Conservation (phyloP, 805 yeast species). For the Suhomyces sp. region DNA sequence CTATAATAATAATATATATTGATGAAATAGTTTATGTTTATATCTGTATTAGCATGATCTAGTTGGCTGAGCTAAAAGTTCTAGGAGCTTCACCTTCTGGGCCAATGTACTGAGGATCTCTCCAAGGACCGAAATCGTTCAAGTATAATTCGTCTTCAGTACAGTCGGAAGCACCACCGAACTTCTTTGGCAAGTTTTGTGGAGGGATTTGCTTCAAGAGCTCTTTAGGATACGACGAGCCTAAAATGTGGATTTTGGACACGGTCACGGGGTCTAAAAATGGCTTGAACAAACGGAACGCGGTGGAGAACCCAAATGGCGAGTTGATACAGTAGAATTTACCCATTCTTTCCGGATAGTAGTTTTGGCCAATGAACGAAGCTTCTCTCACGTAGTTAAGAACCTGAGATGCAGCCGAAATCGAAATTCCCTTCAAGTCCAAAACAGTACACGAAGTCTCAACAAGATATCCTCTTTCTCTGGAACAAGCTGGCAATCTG, state of each 20-base stretch:
- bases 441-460: constrained; percentile 96
- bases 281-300: constrained; percentile 86
- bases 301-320: constrained; percentile 95
- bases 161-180: constrained; percentile 78
- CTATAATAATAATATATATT: too few relatives aligned
- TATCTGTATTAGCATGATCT: not conserved
- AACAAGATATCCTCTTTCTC: constrained; percentile 70
- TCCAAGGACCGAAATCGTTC: constrained; percentile 97
- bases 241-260: constrained; percentile 85
- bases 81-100: constrained; percentile 94
- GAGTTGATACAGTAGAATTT: constrained; percentile 93
- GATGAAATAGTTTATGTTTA: not conserved
- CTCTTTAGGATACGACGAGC: constrained; percentile 75
- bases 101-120: constrained; percentile 82
- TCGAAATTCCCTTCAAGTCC: constrained; percentile 91
- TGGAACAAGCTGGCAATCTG: constrained; percentile 92
- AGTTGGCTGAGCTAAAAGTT: constrained; percentile 15
- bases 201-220: constrained; percentile 88
- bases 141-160: constrained; percentile 78
- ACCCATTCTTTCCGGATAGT: constrained; percentile 99
- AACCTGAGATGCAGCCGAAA: constrained; percentile 80
- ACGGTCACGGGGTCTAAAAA: constrained; percentile 98
- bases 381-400: constrained; percentile 89
- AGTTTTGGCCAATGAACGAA: constrained; percentile 90
- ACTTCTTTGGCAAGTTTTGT: constrained; percentile 86